These are phyloP conservation scores for Acer negundo DNA, from an alignment of 345 rosid species.

Conservation along the genomic window DNA sequence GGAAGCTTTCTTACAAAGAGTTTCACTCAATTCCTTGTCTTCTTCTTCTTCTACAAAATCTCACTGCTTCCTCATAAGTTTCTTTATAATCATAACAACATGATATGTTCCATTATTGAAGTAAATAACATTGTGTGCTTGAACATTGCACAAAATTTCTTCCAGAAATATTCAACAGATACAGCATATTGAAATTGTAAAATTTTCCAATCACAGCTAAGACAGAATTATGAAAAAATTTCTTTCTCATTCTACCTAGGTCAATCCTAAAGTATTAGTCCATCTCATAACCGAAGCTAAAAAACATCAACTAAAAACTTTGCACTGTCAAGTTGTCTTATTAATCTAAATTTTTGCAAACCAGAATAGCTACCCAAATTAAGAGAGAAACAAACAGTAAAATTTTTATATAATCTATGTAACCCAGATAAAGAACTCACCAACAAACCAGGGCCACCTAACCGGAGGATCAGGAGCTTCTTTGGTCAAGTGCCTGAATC, in stretches of 20 bases:
- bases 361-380: not conserved
- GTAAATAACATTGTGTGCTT: not conserved
- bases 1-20: not conserved
- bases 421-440: constrained; percentile 38
- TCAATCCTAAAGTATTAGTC: not conserved
- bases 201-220: not conserved
- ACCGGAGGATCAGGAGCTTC: constrained; percentile 72
- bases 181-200: not conserved
- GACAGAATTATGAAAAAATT: no score
- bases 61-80: not conserved
- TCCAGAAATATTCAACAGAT: not conserved
- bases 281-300: not conserved
- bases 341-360: not conserved
- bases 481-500: constrained; percentile 80
- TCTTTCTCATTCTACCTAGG: no score
- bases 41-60: not conserved
- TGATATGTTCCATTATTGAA: not conserved
- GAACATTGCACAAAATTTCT: not conserved
- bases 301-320: not conserved
- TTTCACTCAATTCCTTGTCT: not conserved
- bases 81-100: not conserved
- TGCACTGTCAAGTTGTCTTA: not conserved
- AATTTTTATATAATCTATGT: not conserved
- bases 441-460: constrained; percentile 85
- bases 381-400: not conserved